Percentiles rank a stretch among this genome's conserved stretches.
These are phyloP conservation scores for Pseudogymnoascus sp. DNA, from an alignment of 2,329 filamentous ascomycete species.

Conservation along the genomic window DNA sequence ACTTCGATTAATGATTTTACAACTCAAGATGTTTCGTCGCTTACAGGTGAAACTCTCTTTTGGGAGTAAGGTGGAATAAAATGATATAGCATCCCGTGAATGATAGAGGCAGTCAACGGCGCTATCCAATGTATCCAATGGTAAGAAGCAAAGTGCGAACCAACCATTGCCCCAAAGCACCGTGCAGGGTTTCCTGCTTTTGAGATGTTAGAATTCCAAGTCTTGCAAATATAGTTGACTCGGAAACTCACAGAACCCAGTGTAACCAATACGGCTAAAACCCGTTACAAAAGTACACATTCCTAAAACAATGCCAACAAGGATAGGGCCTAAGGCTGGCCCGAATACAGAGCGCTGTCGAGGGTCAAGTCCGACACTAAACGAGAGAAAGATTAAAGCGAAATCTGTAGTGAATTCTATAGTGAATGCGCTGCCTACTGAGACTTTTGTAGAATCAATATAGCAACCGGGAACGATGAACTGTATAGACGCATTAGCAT, in stretches of 20 bases:
- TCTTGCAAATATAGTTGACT: not conserved
- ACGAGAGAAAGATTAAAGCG: not conserved
- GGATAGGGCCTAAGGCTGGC: not conserved
- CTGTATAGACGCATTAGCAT: not conserved
- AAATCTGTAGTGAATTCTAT: not conserved
- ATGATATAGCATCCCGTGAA: not conserved
- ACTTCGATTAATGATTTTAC: not conserved
- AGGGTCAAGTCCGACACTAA: not conserved
- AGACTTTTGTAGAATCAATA: not conserved
- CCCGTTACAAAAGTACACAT: not conserved
- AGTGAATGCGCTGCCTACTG: not conserved
- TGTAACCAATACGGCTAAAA: not conserved
- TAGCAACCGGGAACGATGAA: not conserved
- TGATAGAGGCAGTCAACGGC: not conserved
- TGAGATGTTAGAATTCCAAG: not conserved
- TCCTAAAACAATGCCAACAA: not conserved
- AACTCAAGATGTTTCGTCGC: not conserved
- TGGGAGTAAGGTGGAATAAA: not conserved
- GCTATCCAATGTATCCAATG: not conserved
- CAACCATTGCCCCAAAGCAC: not conserved
- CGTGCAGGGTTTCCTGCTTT: not conserved
- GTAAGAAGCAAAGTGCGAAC: not conserved
- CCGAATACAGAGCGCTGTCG: not conserved
- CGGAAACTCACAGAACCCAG: not conserved
- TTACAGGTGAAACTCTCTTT: not conserved